A percentile compares a stretch with the other conserved stretches of the same genome.
Evolutionary conservation across 2,329 filamentous ascomycete genomes (phyloP).

Genomic region (Ophiostoma montium): DNA sequence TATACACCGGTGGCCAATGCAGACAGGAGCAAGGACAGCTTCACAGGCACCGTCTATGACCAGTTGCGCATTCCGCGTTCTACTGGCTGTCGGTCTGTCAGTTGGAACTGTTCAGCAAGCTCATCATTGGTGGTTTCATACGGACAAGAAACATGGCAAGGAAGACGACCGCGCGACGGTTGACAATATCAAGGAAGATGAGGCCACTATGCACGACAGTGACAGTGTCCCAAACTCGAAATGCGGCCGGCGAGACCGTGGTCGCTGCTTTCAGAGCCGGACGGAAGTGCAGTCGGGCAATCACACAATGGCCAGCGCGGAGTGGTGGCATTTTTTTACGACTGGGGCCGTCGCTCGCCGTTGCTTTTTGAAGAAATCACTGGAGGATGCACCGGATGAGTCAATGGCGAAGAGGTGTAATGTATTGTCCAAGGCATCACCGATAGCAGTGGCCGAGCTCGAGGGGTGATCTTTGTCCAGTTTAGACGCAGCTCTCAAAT

Average conservation of each 20-base stretch:
- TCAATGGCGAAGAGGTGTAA: neutral
- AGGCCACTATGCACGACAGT: neutral
- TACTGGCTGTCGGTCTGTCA: neutral
- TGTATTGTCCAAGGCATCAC: no score
- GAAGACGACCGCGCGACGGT: neutral
- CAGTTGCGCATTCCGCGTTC: neutral
- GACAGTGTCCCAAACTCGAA: conserved; percentile 10
- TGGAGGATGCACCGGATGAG: neutral
- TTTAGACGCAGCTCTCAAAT: no score
- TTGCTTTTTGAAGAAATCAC: no score
- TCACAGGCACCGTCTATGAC: neutral
- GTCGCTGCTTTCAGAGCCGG: conserved; percentile 14
- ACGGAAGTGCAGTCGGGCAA: conserved; percentile 1
- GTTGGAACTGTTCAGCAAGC: neutral
- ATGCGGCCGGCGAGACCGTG: conserved; percentile 11
- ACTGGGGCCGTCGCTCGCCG: neutral
- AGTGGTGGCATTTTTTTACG: no score
- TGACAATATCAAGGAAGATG: neutral
- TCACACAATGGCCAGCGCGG: no score
- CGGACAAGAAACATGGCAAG: neutral
- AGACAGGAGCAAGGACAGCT: neutral
- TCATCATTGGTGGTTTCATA: no score
- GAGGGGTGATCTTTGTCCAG: no score
- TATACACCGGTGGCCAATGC: conserved; percentile 11
- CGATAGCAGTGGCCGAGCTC: no score